Conservation (phyloP, 2,329 filamentous ascomycete genomes). For the Erysiphe neolycopersici region DNA sequence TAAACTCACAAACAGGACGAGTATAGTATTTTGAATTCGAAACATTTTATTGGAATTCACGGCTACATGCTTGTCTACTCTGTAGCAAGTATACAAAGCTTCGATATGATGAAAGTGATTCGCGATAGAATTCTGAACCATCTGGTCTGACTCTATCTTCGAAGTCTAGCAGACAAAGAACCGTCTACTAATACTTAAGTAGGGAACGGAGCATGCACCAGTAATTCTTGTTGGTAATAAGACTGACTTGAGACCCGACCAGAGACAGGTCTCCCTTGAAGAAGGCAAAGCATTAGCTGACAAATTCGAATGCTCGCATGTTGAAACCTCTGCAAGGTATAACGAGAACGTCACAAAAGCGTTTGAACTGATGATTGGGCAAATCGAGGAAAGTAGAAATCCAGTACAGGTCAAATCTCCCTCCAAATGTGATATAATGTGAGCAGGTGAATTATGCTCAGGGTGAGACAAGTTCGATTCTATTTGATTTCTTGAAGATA, state of each 20-base stretch:
- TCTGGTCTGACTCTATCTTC: slow-evolving; percentile 31
- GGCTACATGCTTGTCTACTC: slow-evolving; percentile 98
- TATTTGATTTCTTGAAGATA: no score
- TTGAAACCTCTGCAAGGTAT: slow-evolving; percentile 79
- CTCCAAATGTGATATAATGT: slow-evolving; percentile 74
- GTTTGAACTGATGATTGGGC: slow-evolving; percentile 79
- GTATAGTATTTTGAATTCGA: slow-evolving; percentile 93
- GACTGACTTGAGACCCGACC: slow-evolving; percentile 73
- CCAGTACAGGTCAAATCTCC: slow-evolving; percentile 58
- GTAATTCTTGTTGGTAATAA: slow-evolving; percentile 95
- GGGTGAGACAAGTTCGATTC: no score
- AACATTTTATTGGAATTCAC: slow-evolving; percentile 97
- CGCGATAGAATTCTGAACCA: slow-evolving; percentile 94
- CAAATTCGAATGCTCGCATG: slow-evolving; percentile 79
- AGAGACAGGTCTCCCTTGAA: slow-evolving; percentile 68
- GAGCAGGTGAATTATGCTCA: slow-evolving; percentile 1
- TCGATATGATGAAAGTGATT: slow-evolving; percentile 93
- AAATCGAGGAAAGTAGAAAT: slow-evolving; percentile 88
- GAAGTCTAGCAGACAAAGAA: background rate
- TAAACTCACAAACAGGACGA: slow-evolving; percentile 38
- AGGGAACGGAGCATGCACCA: slow-evolving; percentile 82
- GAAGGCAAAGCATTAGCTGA: slow-evolving; percentile 66
- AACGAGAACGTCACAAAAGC: slow-evolving; percentile 82
- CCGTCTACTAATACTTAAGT: background rate
- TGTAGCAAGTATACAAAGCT: slow-evolving; percentile 78